Conservation (phyloP, 805 yeast genomes). For the Metschnikowia matae region DNA sequence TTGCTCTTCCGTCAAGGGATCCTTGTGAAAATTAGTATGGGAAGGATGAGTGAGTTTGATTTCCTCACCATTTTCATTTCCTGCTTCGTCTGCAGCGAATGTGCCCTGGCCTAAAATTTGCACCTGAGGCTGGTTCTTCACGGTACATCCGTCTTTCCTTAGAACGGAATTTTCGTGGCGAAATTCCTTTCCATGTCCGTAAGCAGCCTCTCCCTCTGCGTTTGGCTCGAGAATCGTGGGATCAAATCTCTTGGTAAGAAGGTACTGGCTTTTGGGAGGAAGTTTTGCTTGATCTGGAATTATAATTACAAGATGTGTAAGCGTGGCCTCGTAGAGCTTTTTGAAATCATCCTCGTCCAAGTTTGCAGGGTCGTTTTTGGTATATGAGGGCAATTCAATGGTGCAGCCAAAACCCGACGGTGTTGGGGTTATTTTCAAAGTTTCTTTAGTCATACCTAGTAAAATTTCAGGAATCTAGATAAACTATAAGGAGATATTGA, state of each 20-base stretch:
- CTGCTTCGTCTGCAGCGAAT: slow-evolving; percentile 51
- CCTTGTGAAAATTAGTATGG: slow-evolving; percentile 75
- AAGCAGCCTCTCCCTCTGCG: slow-evolving; percentile 44
- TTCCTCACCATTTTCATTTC: slow-evolving; percentile 58
- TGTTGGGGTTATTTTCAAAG: slow-evolving; percentile 10
- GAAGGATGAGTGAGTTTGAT: slow-evolving; percentile 76
- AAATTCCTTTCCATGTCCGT: slow-evolving; percentile 80
- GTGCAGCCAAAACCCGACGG: slow-evolving; percentile 56
- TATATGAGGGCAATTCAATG: slow-evolving; percentile 59
- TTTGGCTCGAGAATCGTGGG: slow-evolving; percentile 52
- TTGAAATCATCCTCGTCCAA: slow-evolving; percentile 65
- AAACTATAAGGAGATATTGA: too few species aligned
- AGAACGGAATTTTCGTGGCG: slow-evolving; percentile 55
- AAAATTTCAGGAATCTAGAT: not conserved
- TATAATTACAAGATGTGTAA: slow-evolving; percentile 65
- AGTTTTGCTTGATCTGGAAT: slow-evolving; percentile 69
- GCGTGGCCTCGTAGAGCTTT: slow-evolving; percentile 58
- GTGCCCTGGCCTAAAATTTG: slow-evolving; percentile 84
- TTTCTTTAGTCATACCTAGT: slow-evolving; percentile 4
- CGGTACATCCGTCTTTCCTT: slow-evolving; percentile 74
- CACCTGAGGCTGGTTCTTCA: slow-evolving; percentile 82
- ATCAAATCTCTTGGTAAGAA: slow-evolving; percentile 73
- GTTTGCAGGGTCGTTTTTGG: slow-evolving; percentile 64
- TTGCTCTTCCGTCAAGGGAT: slow-evolving; percentile 59
- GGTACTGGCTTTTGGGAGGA: slow-evolving; percentile 70